Percentiles rank a stretch among this genome's conserved stretches.
These are phyloP conservation scores for Oenanthe sinensis DNA, from an alignment of 129 eudicot genomes.

Conservation along the genomic window DNA sequence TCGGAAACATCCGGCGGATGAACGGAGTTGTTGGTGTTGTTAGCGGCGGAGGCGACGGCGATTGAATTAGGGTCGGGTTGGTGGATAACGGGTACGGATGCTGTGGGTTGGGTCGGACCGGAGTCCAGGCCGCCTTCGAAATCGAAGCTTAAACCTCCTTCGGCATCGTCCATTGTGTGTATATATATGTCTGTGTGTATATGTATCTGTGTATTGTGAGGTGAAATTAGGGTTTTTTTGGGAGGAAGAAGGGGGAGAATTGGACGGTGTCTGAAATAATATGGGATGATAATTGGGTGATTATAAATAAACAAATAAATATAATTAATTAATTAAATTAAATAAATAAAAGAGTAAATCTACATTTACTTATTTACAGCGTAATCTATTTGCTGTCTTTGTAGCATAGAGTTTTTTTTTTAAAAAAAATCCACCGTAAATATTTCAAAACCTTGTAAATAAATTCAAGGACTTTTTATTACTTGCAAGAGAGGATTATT, in stretches of 20 bases:
- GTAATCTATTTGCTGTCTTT: too few relatives aligned
- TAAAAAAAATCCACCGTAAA: too few relatives aligned
- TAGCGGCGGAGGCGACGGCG: conserved; percentile 8
- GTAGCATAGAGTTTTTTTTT: too few relatives aligned
- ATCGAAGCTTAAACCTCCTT: conserved; percentile 89
- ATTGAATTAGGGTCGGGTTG: conserved; percentile 24
- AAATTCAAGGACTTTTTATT: too few relatives aligned
- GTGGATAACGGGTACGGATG: conserved; percentile 75
- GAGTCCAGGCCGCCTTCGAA: conserved; percentile 88
- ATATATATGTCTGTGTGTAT: background rate
- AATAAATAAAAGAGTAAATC: too few relatives aligned
- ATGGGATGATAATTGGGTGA: background rate
- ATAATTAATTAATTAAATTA: too few relatives aligned
- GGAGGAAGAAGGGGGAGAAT: background rate
- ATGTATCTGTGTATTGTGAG: background rate
- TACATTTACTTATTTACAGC: too few relatives aligned
- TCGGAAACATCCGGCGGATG: conserved; percentile 24
- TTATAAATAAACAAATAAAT: too few relatives aligned
- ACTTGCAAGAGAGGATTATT: too few relatives aligned
- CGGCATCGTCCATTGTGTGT: conserved; percentile 70
- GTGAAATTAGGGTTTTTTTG: background rate
- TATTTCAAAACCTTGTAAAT: too few relatives aligned
- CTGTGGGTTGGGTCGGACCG: conserved; percentile 74
- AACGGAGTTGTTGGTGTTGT: conserved; percentile 15
- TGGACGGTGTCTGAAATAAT: background rate